phyloP scores from a whole-genome alignment of 1,284 basidiomycete species.

The Neolentinus lepideus region DNA sequence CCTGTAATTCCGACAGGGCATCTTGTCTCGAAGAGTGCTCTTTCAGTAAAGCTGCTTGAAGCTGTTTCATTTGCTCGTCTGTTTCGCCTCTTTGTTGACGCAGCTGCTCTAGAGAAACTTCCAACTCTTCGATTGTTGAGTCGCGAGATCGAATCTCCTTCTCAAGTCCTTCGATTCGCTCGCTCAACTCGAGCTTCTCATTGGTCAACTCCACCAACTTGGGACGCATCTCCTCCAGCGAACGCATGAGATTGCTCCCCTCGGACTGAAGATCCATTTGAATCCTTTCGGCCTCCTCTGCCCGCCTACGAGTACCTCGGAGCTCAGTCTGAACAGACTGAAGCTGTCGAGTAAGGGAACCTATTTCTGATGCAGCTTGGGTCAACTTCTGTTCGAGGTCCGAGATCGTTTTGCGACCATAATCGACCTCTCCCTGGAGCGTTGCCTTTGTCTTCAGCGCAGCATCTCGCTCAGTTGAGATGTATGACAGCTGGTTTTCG shows the following conservation, averaged over 20 bases:
- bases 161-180: conserved; percentile 51
- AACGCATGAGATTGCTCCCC: conserved; percentile 63
- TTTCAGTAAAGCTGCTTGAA: conserved; percentile 37
- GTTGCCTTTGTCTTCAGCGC: conserved; percentile 40
- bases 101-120: conserved; percentile 45
- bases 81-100: conserved; percentile 40
- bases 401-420: conserved; percentile 34
- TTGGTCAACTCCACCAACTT: conserved; percentile 76
- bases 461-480: conserved; percentile 37
- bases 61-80: conserved; percentile 34
- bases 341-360: conserved; percentile 45
- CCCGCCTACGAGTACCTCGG: conserved; percentile 50
- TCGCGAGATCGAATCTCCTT: conserved; percentile 48
- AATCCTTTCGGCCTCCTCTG: conserved; percentile 64
- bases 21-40: conserved; percentile 40
- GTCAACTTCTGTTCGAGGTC: conserved; percentile 52
- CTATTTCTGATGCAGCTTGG: conserved; percentile 46
- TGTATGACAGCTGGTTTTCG: conserved; percentile 34
- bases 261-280: conserved; percentile 68
- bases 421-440: conserved; percentile 39
- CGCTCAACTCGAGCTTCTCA: conserved; percentile 57
- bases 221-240: conserved; percentile 78
- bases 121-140: conserved; percentile 51
- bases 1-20: conserved; percentile 50
- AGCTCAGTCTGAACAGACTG: conserved; percentile 57